Base-by-base conservation (phyloP, 495 filamentous ascomycete species). In the Hypoxylon rickii region DNA sequence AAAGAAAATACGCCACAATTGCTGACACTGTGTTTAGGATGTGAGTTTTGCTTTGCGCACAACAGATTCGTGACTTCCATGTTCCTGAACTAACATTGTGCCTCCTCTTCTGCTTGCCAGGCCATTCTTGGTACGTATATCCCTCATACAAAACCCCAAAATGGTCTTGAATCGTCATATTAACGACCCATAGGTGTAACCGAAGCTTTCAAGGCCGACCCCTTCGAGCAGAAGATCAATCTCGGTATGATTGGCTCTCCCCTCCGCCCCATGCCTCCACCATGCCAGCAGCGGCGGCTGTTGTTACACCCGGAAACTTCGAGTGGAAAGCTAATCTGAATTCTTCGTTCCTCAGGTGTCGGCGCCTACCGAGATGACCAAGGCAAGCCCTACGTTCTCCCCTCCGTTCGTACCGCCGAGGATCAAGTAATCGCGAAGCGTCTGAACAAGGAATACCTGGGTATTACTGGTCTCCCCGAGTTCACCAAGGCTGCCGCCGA, bases 191-290 rank as follows among this genome's bases (percentile, higher is more conserved):
- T 58, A 83, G 93, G 93, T 78, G 95, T 98, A 78, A 97, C 94
- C 44, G 94, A 98, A 78, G 94, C 94, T 43, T 98, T 94, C 88
- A 98, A 97, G 83, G 90, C 92, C 68, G 93, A 98, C 69, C 80
- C 75, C 58, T 90, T 94, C 74, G 75, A 85, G 46, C 81, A 93
- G 75, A 98, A 98, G 85, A 96, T 97, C 80, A 97, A 97, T 78
- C 82, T 98, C 47, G 92, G 91, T 86, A 83, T 78, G 73, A 47
- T 42, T 76, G 71, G 44, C 74, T 70, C 8, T 1, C 7, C 41
- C 33, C n/a, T n/a, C n/a, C n/a, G n/a, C n/a, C n/a, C n/a, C n/a
- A n/a, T n/a, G n/a, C n/a, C n/a, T n/a, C n/a, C n/a, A n/a, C n/a
- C n/a, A n/a, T n/a, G n/a, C n/a, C n/a, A n/a, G n/a, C n/a, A n/a